phyloP scores from a whole-genome alignment of 2,329 filamentous ascomycete species.

The Phyllosticta paracitricarpa region DNA sequence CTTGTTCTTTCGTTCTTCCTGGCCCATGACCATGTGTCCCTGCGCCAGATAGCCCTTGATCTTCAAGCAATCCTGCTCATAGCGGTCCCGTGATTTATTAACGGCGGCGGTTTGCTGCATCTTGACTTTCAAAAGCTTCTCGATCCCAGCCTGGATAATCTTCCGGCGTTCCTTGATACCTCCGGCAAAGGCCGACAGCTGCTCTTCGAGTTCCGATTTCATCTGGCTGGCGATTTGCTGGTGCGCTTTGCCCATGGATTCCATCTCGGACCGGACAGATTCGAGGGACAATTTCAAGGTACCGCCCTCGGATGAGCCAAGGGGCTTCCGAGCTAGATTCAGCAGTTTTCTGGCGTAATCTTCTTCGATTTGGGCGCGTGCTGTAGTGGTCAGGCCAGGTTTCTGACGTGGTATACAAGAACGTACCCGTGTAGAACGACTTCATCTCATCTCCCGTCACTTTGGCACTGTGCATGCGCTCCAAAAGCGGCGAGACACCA shows the following conservation, averaged over 20 bases:
- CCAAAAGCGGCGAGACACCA: constrained; percentile 79
- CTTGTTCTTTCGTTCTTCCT: constrained; percentile 98
- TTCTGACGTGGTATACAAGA: not conserved
- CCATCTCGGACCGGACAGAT: constrained; percentile 77
- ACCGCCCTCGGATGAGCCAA: constrained; percentile 80
- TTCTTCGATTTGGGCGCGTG: constrained; percentile 87
- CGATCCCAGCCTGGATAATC: constrained; percentile 87
- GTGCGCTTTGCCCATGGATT: constrained; percentile 89
- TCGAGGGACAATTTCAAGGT: constrained; percentile 78
- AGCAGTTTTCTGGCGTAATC: constrained; percentile 89
- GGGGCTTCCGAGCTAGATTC: constrained; percentile 72
- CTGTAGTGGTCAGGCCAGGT: constrained; percentile 35
- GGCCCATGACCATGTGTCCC: constrained; percentile 99
- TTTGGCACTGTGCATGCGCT: constrained; percentile 92
- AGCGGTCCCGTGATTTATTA: constrained; percentile 91
- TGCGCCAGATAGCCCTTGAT: constrained; percentile 98
- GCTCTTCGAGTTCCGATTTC: constrained; percentile 93
- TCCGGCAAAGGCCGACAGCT: constrained; percentile 79
- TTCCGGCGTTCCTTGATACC: constrained; percentile 95
- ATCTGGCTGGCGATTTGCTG: constrained; percentile 84
- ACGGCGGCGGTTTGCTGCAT: constrained; percentile 81
- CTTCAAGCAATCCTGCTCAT: constrained; percentile 94
- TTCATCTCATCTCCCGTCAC: constrained; percentile 89
- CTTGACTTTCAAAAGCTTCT: constrained; percentile 89
- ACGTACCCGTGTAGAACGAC: constrained; percentile 72